Conservation (phyloP, 768 basidiomycete species). For the Butyriboletus loyo region DNA sequence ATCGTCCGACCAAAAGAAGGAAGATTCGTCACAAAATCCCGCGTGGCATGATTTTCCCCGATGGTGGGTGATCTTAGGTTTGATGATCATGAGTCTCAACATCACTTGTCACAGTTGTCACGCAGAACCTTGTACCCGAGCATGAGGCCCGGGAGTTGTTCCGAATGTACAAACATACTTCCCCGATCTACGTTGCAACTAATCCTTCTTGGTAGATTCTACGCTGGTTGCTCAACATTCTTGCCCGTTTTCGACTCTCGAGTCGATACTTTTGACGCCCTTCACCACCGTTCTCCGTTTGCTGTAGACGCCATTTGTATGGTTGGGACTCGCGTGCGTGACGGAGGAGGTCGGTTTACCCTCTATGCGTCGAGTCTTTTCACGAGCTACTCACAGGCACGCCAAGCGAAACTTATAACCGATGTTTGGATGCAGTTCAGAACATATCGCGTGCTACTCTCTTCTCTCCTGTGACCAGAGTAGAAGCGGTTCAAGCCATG, state of each 20-base stretch:
- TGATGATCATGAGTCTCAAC: neutral
- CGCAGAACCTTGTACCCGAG: conserved; percentile 77
- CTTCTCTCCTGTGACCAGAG: conserved; percentile 79
- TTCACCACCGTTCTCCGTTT: conserved; percentile 90
- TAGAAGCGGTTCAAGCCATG: conserved; percentile 92
- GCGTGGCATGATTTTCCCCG: conserved; percentile 65
- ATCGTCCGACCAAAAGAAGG: conserved; percentile 65
- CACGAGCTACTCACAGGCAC: conserved; percentile 45
- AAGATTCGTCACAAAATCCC: conserved; percentile 64
- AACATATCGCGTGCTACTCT: conserved; percentile 80
- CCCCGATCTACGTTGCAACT: conserved; percentile 10
- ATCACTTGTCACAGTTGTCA: conserved; percentile 56
- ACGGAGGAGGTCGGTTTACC: conserved; percentile 70
- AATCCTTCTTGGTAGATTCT: conserved; percentile 56
- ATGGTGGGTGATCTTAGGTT: conserved; percentile 47
- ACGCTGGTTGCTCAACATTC: conserved; percentile 89
- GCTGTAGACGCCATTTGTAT: conserved; percentile 91
- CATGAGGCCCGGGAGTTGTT: conserved; percentile 84
- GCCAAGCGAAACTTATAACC: conserved; percentile 68
- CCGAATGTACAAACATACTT: conserved; percentile 52
- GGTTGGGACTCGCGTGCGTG: conserved; percentile 87
- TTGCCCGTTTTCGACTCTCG: conserved; percentile 81
- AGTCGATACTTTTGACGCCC: conserved; percentile 80
- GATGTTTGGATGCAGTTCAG: conserved; percentile 82
- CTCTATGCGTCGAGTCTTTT: neutral